Base-by-base conservation (phyloP, 768 basidiomycete species). In the Lactarius indigo region DNA sequence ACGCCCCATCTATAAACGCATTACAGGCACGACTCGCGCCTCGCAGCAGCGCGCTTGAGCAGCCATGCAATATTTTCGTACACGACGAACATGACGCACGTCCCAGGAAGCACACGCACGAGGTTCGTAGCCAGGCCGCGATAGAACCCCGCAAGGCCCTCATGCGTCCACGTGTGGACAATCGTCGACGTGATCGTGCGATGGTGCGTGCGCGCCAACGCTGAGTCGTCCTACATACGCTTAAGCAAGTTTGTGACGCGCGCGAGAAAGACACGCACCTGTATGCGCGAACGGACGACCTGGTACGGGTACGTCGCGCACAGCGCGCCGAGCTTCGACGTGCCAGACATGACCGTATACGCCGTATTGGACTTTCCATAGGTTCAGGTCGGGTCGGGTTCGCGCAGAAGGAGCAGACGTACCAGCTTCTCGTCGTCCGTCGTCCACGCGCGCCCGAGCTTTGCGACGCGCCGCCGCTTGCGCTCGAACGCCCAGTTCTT, bases 21-120 rank as follows among this genome's bases (percentile, higher is more conserved):
- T 2, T 15, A 37, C 37, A 13, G 37, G 37, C 37, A 31, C 23
- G 41, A 42, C 6, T 83, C 84, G 35, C 35, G 37, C 41, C 18
- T 42, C 17, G 13, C 42, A 18, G 42, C 8, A 42, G 42, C 0
- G 42, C 23, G 57, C 64, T 20, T 15, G 26, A 12, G 12, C 13
- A 31, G 31, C 30, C 23, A 39, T 8, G 33, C 12, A 31, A 17
- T 13, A 2, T 28, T 18, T 42, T 9, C 42, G 13, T 42, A 42
- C 42, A 42, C 41, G 41, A 41, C 41, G 17, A 41, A 41, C 41
- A 17, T 41, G 5, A 35, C 37, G 37, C 37, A 37, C 37, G 20
- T 42, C 18, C 42, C 42, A 6, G 42, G 7, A 1, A 20, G 42
- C 42, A 42, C 18, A 9, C 18, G 42, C 42, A 42, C 42, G 18